phyloP scores from a whole-genome alignment of 2,329 filamentous ascomycete species.

The Penicillium sp. region DNA sequence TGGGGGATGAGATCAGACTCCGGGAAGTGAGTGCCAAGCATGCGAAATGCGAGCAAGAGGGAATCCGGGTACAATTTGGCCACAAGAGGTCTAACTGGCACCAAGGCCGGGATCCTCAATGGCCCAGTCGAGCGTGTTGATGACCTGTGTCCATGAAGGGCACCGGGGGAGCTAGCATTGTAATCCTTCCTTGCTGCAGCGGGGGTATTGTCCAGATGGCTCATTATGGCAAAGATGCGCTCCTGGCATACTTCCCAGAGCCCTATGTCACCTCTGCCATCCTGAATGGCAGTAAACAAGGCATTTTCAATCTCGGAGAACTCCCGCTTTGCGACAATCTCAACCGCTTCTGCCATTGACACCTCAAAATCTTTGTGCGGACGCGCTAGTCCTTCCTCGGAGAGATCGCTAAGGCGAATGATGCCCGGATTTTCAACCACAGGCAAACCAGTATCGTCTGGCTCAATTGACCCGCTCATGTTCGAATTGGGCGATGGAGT shows the following conservation, averaged over 20 bases:
- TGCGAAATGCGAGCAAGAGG: constrained; percentile 41
- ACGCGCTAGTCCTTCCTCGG: constrained; percentile 14
- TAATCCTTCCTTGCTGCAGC: neutral
- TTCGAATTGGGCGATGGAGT: neutral
- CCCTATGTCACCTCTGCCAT: constrained; percentile 33
- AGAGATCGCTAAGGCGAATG: constrained; percentile 16
- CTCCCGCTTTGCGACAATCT: constrained; percentile 31
- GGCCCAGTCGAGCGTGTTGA: constrained; percentile 4
- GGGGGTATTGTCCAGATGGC: constrained; percentile 20
- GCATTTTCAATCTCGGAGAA: constrained; percentile 31
- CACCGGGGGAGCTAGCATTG: neutral
- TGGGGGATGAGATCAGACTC: constrained; percentile 41
- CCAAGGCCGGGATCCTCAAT: constrained; percentile 32
- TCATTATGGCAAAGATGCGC: constrained; percentile 41
- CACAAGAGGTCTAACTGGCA: constrained; percentile 34
- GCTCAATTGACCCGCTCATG: constrained; percentile 1
- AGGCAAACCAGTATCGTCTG: too few relatives aligned
- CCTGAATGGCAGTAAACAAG: constrained; percentile 28
- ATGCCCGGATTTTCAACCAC: constrained; percentile 3
- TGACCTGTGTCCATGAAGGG: neutral
- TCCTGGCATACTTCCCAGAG: constrained; percentile 42
- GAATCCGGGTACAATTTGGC: constrained; percentile 42
- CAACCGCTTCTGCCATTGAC: constrained; percentile 22
- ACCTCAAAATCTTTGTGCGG: constrained; percentile 13
- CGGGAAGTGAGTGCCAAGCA: constrained; percentile 42